Conservation (phyloP, 106 monocot genomes). For the Platanthera zijinensis region DNA sequence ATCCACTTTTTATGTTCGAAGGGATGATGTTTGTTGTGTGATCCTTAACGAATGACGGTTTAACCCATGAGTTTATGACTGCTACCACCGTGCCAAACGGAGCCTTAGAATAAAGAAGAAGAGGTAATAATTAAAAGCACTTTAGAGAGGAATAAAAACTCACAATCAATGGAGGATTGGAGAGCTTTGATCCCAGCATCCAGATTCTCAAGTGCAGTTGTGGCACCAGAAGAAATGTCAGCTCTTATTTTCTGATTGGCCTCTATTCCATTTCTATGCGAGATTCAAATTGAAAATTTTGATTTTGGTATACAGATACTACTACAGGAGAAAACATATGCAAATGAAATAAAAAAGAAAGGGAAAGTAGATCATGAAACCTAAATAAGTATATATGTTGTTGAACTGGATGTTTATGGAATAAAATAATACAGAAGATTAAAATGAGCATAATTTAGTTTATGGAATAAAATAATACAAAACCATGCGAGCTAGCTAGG, state of each 20-base stretch:
- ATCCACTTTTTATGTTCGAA: too few relatives aligned
- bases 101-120: too few relatives aligned
- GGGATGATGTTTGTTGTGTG: too few relatives aligned
- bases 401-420: too few relatives aligned
- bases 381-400: too few relatives aligned
- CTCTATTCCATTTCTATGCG: constrained; percentile 52
- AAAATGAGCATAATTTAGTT: too few relatives aligned
- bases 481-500: too few relatives aligned
- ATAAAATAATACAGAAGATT: too few relatives aligned
- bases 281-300: not conserved
- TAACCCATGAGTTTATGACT: too few relatives aligned
- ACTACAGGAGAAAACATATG: not conserved
- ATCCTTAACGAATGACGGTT: too few relatives aligned
- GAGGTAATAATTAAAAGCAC: not conserved
- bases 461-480: too few relatives aligned
- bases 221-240: constrained; percentile 50
- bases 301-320: not conserved
- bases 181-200: constrained; percentile 41
- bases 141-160: constrained; percentile 11
- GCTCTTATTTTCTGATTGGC: constrained; percentile 45
- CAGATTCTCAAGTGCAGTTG: constrained; percentile 45
- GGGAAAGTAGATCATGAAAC: not conserved
- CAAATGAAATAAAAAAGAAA: not conserved
- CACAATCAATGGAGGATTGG: constrained; percentile 65
- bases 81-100: too few relatives aligned